phyloP scores from a whole-genome alignment of 1,284 basidiomycete genomes.

The Cryptococcus floricola region DNA sequence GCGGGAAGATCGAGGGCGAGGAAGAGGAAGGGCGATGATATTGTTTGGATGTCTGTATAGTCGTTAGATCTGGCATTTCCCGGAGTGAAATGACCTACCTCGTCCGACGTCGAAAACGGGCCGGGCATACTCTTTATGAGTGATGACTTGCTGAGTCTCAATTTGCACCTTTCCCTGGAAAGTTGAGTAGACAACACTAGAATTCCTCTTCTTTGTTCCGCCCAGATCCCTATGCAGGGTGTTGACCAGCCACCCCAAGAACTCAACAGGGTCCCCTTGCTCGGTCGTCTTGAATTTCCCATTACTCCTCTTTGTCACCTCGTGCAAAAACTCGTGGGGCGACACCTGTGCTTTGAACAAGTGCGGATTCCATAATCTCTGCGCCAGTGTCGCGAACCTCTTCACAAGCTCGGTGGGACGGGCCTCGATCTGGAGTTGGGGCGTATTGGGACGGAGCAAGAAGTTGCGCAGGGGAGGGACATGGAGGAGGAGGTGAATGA shows the following conservation, averaged over 20 bases:
- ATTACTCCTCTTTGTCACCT: constrained; percentile 79
- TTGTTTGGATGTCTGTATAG: constrained; percentile 72
- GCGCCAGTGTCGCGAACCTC: constrained; percentile 77
- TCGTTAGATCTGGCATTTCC: not conserved
- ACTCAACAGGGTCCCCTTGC: constrained; percentile 94
- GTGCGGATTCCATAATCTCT: constrained; percentile 92
- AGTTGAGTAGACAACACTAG: constrained; percentile 84
- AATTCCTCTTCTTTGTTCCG: constrained; percentile 77
- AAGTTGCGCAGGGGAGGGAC: constrained; percentile 84
- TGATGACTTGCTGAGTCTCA: constrained; percentile 89
- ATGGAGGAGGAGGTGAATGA: constrained; percentile 90
- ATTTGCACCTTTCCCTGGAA: constrained; percentile 92
- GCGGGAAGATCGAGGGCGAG: constrained; percentile 93
- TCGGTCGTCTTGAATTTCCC: constrained; percentile 89
- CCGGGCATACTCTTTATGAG: constrained; percentile 69
- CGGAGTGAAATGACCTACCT: constrained; percentile 55
- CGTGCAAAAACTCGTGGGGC: constrained; percentile 96
- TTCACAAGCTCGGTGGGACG: constrained; percentile 68
- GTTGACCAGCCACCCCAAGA: constrained; percentile 93
- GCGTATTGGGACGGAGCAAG: constrained; percentile 67
- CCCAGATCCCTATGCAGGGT: constrained; percentile 86
- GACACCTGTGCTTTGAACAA: constrained; percentile 97
- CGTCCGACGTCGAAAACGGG: constrained; percentile 87
- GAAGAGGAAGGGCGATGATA: constrained; percentile 86
- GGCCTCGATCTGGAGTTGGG: constrained; percentile 36